Percentiles rank a stretch among this genome's conserved stretches.
These are phyloP conservation scores for Ceratobasidium sp. DNA, from an alignment of 1,284 basidiomycete species.

Conservation along the genomic window DNA sequence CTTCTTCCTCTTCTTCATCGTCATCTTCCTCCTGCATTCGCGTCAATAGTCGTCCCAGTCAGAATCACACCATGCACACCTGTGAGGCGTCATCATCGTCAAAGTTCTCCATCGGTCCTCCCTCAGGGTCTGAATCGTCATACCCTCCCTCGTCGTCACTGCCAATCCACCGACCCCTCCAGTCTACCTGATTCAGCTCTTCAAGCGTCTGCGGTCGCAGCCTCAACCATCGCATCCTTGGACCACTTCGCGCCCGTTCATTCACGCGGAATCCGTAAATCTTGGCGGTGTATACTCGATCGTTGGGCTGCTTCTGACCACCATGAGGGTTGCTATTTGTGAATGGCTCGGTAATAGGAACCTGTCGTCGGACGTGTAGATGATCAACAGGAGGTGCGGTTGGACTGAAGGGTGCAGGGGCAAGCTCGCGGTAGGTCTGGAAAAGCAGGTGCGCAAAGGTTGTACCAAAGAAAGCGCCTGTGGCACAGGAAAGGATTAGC, in stretches of 20 bases:
- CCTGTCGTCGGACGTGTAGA: slow-evolving; percentile 13
- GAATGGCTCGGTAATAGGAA: slow-evolving; percentile 57
- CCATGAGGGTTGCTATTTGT: slow-evolving; percentile 86
- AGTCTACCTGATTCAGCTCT: slow-evolving; percentile 88
- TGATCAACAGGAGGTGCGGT: slow-evolving; percentile 43
- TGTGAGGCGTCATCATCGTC: slow-evolving; percentile 63
- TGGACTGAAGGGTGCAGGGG: slow-evolving; percentile 87
- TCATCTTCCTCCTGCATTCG: slow-evolving; percentile 28
- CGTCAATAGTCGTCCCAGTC: background rate
- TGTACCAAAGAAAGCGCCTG: slow-evolving; percentile 98
- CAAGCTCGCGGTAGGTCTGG: slow-evolving; percentile 93
- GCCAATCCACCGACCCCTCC: slow-evolving; percentile 81
- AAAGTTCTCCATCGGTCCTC: slow-evolving; percentile 44
- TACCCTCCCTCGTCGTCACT: slow-evolving; percentile 60
- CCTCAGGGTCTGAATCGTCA: slow-evolving; percentile 53
- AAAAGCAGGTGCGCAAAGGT: slow-evolving; percentile 98
- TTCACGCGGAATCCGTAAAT: slow-evolving; percentile 91
- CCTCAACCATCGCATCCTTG: slow-evolving; percentile 96
- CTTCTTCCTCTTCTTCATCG: slow-evolving; percentile 41
- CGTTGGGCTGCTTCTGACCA: slow-evolving; percentile 84
- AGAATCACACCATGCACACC: background rate
- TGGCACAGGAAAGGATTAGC: slow-evolving; percentile 39
- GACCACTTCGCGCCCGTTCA: slow-evolving; percentile 87
- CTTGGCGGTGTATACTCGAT: slow-evolving; percentile 88
- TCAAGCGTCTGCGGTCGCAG: slow-evolving; percentile 81